Base-by-base conservation (phyloP, 768 basidiomycete species). In the Tephrocybe rancida region DNA sequence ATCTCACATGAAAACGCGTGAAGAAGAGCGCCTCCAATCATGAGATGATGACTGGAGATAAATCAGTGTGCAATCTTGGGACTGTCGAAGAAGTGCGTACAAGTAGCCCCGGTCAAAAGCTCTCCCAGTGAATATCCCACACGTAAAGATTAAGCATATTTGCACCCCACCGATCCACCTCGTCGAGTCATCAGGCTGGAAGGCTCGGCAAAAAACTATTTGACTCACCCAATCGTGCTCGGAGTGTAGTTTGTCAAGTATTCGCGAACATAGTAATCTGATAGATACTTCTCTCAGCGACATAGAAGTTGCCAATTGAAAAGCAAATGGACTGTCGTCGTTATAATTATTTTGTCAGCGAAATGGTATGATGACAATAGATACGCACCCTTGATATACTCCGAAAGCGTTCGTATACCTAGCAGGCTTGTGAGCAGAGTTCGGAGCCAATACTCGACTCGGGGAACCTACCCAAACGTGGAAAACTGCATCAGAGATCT, bases 81-180 rank as follows among this genome's bases (percentile, higher is more conserved):
- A 4, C 10, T 37, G 10, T 16, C 5, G 14, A 5, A 11, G 21
- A 27, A 21, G 37, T 10, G 37, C 24, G 51, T 59, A 68, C 68
- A 70, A 67, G 39, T 68, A 66, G 8, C 68, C 68, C 19, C 58
- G 59, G 38, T 70, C 67, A 29, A 65, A 68, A 22, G 65, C 59
- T 25, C 61, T 58, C n/a, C 68, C 68, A 3, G 62, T 52, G 10
- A 67, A 5, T 11, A 70, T 55, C 0, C 68, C 66, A 34, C 52
- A 50, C 14, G 57, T 26, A 19, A 67, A 64, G 10, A 61, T 52
- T n/a, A 70, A 37, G 38, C 67, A 79, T 16, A 80, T 70, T 57
- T 86, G 82, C 0, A 71, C 62, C 3, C 39, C 39, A 19, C 39
- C 39, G 19, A 41, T 41, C 39, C 39, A 41, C 13, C 39, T 41